Percentiles rank a stretch among this genome's conserved stretches.
phyloP scores from a whole-genome alignment of 371 early-diverging fungal species.

The Rhizopus stolonifer region DNA sequence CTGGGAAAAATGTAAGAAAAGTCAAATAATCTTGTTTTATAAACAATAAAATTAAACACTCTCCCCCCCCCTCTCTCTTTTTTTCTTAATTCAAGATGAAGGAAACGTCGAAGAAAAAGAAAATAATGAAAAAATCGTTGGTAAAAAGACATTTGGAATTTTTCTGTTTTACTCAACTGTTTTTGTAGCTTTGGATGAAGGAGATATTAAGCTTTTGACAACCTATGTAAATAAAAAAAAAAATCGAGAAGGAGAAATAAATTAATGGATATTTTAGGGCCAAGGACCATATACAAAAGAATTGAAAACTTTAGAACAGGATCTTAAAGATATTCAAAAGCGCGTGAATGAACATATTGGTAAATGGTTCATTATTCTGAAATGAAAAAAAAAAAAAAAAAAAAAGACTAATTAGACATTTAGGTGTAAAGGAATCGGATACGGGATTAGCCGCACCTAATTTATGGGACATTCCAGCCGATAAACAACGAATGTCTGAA shows the following conservation, averaged over 20 bases:
- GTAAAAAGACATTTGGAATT: too few relatives aligned
- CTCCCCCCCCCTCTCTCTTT: too few relatives aligned
- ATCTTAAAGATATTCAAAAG: constrained; percentile 94
- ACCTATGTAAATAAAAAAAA: constrained; percentile 68
- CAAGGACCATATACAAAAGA: constrained; percentile 96
- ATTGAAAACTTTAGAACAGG: constrained; percentile 87
- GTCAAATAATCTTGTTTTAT: not conserved
- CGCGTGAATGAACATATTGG: constrained; percentile 97
- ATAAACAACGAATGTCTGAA: constrained; percentile 94
- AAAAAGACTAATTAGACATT: too few relatives aligned
- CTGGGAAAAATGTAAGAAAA: constrained; percentile 93
- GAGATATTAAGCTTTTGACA: constrained; percentile 94
- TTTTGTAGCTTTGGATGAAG: constrained; percentile 94
- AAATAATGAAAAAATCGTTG: too few relatives aligned
- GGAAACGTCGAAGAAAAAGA: constrained; percentile 71
- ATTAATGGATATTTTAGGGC: constrained; percentile 64
- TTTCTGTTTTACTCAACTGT: too few relatives aligned
- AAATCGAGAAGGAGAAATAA: not conserved
- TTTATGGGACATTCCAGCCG: constrained; percentile 98
- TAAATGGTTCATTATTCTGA: constrained; percentile 15
- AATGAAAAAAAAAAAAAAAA: too few relatives aligned
- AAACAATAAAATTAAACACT: too few relatives aligned
- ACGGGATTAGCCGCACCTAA: constrained; percentile 99
- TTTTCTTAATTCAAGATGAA: constrained; percentile 58
- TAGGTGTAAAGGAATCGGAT: constrained; percentile 98